Base-by-base conservation (phyloP, 176 grass and related monocot species). In the Hsuehochloa calcarea region DNA sequence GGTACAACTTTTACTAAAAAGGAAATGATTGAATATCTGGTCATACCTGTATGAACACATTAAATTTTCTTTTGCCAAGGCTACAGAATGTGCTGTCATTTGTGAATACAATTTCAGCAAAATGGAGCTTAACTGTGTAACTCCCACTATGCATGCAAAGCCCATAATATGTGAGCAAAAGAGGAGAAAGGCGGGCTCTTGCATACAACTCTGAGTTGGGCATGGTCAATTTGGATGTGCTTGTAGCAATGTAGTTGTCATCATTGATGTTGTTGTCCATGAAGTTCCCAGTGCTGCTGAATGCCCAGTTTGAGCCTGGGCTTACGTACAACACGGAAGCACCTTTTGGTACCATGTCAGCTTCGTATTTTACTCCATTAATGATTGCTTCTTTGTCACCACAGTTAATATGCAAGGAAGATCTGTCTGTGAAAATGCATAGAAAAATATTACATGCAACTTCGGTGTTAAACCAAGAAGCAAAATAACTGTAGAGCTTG, bases 261-360 rank as follows among this genome's bases (percentile, higher is more conserved):
- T 89, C 89, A 61, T 65, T 87, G 31, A 91, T 80, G 45, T 86
- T 85, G 87, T 98, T 75, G 59, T 98, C 93, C 89, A 98, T 80
- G 82, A 98, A 98, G 47, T 95, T 92, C 45, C 93, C 96, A 44
- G 89, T 92, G 90, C 93, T 98, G 83, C 93, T 95, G 63, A 98
- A 90, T 87, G 93, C 91, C 96, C 93, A 98, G 73, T 98, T 98
- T 82, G 89, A 85, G 9, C 55, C 70, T 85, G 65, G 72, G 70
- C 70, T 81, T 68, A 43, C 17, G 49, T 89, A 95, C 45, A 94
- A 35, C 73, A 71, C 49, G 15, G 90, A 86, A 76, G 90, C 91
- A 13, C 96, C 96, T 92, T 93, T 93, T 55, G 68, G 71, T 31
- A 74, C 82, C 17, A 14, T 81, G 80, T 98, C 96, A 31, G 80